Conservation (phyloP, 345 rosid species). For the Chamaenerion angustifolium region DNA sequence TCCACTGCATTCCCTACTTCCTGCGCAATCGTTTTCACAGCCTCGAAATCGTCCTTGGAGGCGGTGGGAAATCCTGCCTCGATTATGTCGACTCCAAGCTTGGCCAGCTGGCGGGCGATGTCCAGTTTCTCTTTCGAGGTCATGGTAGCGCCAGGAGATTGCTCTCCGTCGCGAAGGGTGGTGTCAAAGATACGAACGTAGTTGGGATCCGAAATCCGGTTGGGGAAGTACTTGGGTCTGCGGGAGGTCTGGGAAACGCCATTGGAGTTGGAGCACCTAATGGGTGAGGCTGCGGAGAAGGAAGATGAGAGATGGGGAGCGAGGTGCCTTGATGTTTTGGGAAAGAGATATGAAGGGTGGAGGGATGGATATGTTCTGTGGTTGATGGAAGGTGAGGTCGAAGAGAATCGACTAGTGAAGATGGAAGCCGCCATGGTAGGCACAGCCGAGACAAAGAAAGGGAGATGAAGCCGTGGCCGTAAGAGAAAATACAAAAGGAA, state of each 20-base stretch:
- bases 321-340: background rate
- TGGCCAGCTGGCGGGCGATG: conserved; percentile 78
- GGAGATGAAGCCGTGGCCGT: too few species aligned
- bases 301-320: background rate
- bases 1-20: conserved; percentile 60
- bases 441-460: too few species aligned
- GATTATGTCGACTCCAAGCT: conserved; percentile 80
- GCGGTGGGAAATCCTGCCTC: conserved; percentile 94
- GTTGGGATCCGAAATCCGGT: conserved; percentile 51
- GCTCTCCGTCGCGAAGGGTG: conserved; percentile 98
- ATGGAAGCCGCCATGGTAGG: conserved; percentile 4
- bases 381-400: background rate
- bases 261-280: conserved; percentile 6
- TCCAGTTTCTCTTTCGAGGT: conserved; percentile 82
- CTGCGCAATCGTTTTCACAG: conserved; percentile 55
- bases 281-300: background rate
- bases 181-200: conserved; percentile 89
- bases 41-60: conserved; percentile 81
- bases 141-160: conserved; percentile 92
- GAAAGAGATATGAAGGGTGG: background rate
- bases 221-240: conserved; percentile 64
- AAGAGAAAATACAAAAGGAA: too few species aligned
- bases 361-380: background rate
- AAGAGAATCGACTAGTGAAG: conserved; percentile 1
- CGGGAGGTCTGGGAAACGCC: background rate